These are phyloP conservation scores for Aethionema arabicum DNA, from an alignment of 345 rosid species.

Conservation along the genomic window DNA sequence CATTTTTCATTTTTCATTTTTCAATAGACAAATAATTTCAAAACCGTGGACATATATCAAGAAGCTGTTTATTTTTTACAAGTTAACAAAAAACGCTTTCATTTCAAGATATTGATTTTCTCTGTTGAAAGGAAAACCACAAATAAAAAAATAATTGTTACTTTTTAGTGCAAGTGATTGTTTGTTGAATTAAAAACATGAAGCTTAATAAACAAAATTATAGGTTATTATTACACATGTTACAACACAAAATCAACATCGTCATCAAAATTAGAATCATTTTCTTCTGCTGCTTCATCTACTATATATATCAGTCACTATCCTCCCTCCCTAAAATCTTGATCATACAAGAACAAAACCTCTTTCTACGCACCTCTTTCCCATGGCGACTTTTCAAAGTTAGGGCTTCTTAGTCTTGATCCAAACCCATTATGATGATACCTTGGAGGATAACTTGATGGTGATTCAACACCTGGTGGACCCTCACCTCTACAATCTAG, in stretches of 20 bases:
- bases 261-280: background rate
- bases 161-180: too few relatives aligned
- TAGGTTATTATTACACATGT: too few relatives aligned
- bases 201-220: background rate
- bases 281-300: conserved; percentile 25
- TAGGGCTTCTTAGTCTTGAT: conserved; percentile 38
- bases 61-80: too few relatives aligned
- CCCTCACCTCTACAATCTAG: conserved; percentile 47
- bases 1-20: too few relatives aligned
- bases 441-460: conserved; percentile 65
- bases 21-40: too few relatives aligned
- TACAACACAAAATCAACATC: background rate
- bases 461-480: conserved; percentile 54
- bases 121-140: too few relatives aligned
- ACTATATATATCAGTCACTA: conserved; percentile 19
- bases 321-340: conserved; percentile 23
- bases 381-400: conserved; percentile 35
- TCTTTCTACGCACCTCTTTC: conserved; percentile 42
- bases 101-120: too few relatives aligned
- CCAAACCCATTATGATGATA: conserved; percentile 34
- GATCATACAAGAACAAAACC: conserved; percentile 37
- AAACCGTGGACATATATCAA: too few relatives aligned
- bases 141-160: too few relatives aligned
- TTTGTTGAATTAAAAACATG: background rate
- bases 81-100: too few relatives aligned